Base-by-base conservation (phyloP, 352 stramenopile genomes). In the Pythium utonaiense region DNA sequence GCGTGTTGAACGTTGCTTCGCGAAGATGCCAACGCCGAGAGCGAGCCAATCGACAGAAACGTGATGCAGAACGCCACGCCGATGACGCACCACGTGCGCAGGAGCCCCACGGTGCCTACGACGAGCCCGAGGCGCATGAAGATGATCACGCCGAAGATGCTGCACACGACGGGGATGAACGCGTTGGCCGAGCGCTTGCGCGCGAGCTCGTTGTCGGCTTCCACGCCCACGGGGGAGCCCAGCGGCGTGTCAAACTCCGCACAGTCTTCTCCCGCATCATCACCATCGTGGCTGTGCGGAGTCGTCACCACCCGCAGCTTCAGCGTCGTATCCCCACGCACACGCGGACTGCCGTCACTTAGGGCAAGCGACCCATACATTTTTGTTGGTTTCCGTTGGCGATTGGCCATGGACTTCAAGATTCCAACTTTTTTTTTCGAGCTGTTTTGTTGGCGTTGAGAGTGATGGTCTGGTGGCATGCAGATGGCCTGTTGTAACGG, bases 91-190 rank as follows among this genome's bases (percentile, higher is more conserved):
- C 48, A 66, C 22, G 73, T 52, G 27, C 64, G 49, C 17, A 55
- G 42, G 8, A 79, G 31, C 0, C 76, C 76, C 3, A 80, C 34
- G 10, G 58, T 33, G 42, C 76, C 76, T 6, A 86, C 71, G 19
- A 81, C 61, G 21, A 62, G 36, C 3, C 73, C 76, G 24, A 86
- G 63, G 2, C 74, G 71, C 66, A 86, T 80, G 57, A 86, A 80
- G 56, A 86, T 69, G 50, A 81, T 70, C 25, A 82, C 71, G 59
- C 71, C 74, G 52, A 86, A 78, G 64, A 86, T 78, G 25, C 71
- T 79, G 65, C 66, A 79, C 28, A 77, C 71, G 10, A 83, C 74
- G 8, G 76, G 76, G 38, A 75, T 58, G 55, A 81, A 77, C 24
- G 72, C 70, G 58, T 73, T 71, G 30, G 49, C 47, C 30, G 54